A percentile compares a stretch with the other conserved stretches of the same genome.
Evolutionary conservation across 2,329 filamentous ascomycete genomes (phyloP).

Genomic region (Aureobasidium vineae): DNA sequence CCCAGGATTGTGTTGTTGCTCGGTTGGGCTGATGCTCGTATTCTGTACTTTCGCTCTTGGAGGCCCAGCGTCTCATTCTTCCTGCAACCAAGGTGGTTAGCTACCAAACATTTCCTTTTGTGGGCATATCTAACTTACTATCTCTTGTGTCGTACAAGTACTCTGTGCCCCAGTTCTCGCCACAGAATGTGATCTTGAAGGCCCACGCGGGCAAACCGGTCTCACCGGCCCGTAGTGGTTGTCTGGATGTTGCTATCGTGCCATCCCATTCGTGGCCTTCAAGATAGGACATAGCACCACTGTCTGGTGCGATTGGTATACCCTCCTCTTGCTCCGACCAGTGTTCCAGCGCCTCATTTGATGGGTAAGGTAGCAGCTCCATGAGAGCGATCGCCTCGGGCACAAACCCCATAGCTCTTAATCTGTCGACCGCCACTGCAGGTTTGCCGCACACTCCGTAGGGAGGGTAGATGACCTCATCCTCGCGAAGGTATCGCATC

Average conservation of each 20-base stretch:
- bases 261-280: slow-evolving; percentile 19
- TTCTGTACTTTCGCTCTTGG: slow-evolving; percentile 13
- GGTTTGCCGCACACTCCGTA: slow-evolving; percentile 20
- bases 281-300: slow-evolving; percentile 25
- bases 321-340: slow-evolving; percentile 23
- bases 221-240: slow-evolving; percentile 21
- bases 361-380: slow-evolving; percentile 25
- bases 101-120: not conserved
- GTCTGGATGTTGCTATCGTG: slow-evolving; percentile 18
- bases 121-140: not conserved
- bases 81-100: not conserved
- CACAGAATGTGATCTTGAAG: slow-evolving; percentile 25
- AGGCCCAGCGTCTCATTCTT: slow-evolving; percentile 21
- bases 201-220: slow-evolving; percentile 23
- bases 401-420: slow-evolving; percentile 10
- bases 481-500: slow-evolving; percentile 21
- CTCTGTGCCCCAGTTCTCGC: slow-evolving; percentile 13
- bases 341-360: slow-evolving; percentile 15
- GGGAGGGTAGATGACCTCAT: slow-evolving; percentile 23
- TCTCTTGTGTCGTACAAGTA: slow-evolving; percentile 26
- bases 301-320: slow-evolving; percentile 24
- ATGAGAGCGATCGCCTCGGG: slow-evolving; percentile 22
- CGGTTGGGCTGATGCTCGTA: slow-evolving; percentile 18
- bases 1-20: not conserved
- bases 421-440: not conserved